These are phyloP conservation scores for Tripterygium wilfordii DNA, from an alignment of 177 flowering plant genomes.

Conservation along the genomic window DNA sequence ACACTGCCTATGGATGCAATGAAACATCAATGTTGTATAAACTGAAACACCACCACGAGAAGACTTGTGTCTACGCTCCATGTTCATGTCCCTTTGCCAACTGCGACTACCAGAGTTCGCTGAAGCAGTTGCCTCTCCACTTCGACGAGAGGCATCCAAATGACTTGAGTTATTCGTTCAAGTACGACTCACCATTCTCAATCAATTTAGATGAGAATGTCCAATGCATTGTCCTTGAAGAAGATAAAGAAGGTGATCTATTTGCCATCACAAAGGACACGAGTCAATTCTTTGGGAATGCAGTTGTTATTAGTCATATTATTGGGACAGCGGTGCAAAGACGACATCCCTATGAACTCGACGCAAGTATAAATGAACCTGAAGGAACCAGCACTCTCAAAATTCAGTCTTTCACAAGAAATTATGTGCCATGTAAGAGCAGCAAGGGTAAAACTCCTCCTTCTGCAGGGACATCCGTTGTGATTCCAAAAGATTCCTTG, in stretches of 20 bases:
- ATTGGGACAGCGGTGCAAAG: constrained; percentile 11
- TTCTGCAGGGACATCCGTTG: constrained; percentile 9
- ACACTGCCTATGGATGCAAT: constrained; percentile 35
- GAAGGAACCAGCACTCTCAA: constrained; percentile 16
- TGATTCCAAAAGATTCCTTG: constrained; percentile 17
- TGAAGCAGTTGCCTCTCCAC: constrained; percentile 23
- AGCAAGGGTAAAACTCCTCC: background rate
- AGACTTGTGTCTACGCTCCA: constrained; percentile 27
- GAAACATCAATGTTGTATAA: constrained; percentile 19
- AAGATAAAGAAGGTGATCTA: constrained; percentile 19
- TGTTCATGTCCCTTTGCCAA: constrained; percentile 30
- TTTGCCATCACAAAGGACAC: constrained; percentile 22
- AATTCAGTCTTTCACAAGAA: constrained; percentile 20
- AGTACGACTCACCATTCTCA: constrained; percentile 8
- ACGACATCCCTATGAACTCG: constrained; percentile 22
- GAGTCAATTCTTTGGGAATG: constrained; percentile 14
- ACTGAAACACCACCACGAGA: constrained; percentile 28
- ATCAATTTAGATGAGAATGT: constrained; percentile 4
- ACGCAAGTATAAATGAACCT: constrained; percentile 5
- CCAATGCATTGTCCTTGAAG: constrained; percentile 25
- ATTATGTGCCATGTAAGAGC: too few species aligned
- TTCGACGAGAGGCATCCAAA: constrained; percentile 14
- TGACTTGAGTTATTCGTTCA: constrained; percentile 13
- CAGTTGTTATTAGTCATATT: constrained; percentile 23
- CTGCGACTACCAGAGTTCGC: constrained; percentile 26